Percentiles rank a stretch among this genome's conserved stretches.
These are phyloP conservation scores for Prunus kanzakura DNA, from an alignment of 306 rosid genomes.

Conservation along the genomic window DNA sequence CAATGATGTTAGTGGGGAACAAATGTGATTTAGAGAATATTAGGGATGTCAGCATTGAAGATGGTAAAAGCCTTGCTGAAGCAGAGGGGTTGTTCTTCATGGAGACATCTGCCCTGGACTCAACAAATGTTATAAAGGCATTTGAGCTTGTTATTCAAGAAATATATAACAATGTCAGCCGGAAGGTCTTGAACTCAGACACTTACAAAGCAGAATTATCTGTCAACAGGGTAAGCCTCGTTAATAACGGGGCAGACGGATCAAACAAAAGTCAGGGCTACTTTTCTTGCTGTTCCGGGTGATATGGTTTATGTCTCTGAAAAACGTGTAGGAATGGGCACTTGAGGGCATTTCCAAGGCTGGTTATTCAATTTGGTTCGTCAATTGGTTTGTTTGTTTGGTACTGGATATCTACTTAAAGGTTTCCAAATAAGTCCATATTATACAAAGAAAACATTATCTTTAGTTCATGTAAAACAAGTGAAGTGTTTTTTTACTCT, in stretches of 20 bases:
- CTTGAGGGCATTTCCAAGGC: conserved; percentile 16
- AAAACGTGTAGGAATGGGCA: conserved; percentile 11
- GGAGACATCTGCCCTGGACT: conserved; percentile 92
- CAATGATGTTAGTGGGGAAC: conserved; percentile 91
- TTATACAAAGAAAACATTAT: conserved; percentile 34
- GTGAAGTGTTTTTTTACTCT: conserved; percentile 13
- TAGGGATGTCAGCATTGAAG: conserved; percentile 76
- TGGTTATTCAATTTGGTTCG: conserved; percentile 31
- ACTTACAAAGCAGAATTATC: conserved; percentile 92
- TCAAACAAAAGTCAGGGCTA: conserved; percentile 53
- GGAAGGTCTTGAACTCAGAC: conserved; percentile 89
- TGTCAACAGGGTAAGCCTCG: conserved; percentile 84
- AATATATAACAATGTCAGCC: conserved; percentile 85
- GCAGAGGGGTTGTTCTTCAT: conserved; percentile 88
- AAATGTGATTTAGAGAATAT: conserved; percentile 81
- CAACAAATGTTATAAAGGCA: conserved; percentile 79
- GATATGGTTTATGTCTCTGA: conserved; percentile 20
- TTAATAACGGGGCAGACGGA: conserved; percentile 47
- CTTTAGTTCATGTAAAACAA: conserved; percentile 27
- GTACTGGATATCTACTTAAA: conserved; percentile 24
- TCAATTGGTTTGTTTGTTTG: conserved; percentile 30
- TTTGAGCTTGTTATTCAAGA: conserved; percentile 85
- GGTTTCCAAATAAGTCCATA: conserved; percentile 37
- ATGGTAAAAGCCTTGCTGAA: conserved; percentile 88
- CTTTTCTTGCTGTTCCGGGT: conserved; percentile 84